These are phyloP conservation scores for Evansstolkia leycettana DNA, from an alignment of 495 filamentous ascomycete species.

Conservation along the genomic window DNA sequence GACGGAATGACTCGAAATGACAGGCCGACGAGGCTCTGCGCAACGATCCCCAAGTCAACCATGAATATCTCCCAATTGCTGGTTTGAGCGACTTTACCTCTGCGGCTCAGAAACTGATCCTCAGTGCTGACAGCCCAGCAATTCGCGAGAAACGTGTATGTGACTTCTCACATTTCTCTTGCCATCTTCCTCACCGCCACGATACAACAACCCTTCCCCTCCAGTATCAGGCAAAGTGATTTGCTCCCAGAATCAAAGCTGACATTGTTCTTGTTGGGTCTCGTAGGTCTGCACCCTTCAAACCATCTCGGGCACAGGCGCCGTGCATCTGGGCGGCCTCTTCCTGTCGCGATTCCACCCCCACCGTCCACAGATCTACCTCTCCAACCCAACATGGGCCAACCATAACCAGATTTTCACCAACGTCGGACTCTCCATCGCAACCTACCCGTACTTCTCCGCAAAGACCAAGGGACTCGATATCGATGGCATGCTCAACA, in stretches of 20 bases:
- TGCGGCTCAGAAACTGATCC: slow-evolving; percentile 80
- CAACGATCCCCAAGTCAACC: slow-evolving; percentile 81
- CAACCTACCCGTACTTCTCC: slow-evolving; percentile 88
- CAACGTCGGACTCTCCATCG: slow-evolving; percentile 71
- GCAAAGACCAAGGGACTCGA: slow-evolving; percentile 79
- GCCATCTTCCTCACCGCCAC: neutral
- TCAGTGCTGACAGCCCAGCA: slow-evolving; percentile 69
- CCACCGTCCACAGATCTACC: slow-evolving; percentile 49
- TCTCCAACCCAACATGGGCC: slow-evolving; percentile 92
- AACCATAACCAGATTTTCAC: slow-evolving; percentile 98
- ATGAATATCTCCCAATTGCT: slow-evolving; percentile 97
- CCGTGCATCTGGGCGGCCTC: slow-evolving; percentile 43
- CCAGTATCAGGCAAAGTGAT: no score
- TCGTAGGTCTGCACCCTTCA: slow-evolving; percentile 40
- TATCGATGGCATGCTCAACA: slow-evolving; percentile 69
- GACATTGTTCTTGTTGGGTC: neutral
- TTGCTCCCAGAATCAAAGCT: neutral
- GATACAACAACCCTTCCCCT: slow-evolving; percentile 1
- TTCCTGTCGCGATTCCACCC: slow-evolving; percentile 46
- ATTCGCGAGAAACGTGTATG: slow-evolving; percentile 69
- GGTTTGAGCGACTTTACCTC: slow-evolving; percentile 73
- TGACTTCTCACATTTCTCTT: slow-evolving; percentile 2
- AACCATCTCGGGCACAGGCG: slow-evolving; percentile 49
- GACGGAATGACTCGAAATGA: neutral
- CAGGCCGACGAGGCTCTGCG: slow-evolving; percentile 84